These are phyloP conservation scores for Talaromyces rugulosus DNA, from an alignment of 2,329 filamentous ascomycete species.

Conservation along the genomic window DNA sequence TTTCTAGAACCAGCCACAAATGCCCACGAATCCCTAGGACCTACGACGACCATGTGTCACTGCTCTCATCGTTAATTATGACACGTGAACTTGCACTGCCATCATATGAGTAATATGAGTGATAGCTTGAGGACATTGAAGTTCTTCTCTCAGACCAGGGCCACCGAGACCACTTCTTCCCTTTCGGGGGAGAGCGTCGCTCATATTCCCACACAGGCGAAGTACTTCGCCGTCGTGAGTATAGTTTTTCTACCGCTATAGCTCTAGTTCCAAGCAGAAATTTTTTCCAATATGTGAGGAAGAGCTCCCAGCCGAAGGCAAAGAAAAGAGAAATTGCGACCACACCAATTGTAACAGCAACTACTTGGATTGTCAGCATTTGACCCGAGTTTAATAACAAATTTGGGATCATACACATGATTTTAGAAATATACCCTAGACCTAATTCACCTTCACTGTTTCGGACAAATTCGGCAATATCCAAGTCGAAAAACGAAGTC, in stretches of 20 bases:
- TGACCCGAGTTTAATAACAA: neutral
- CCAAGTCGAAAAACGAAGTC: conserved; percentile 2
- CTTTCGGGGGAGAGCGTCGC: neutral
- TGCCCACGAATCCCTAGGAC: neutral
- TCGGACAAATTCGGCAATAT: conserved; percentile 6
- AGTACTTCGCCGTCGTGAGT: neutral
- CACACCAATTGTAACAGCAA: neutral
- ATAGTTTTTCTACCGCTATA: neutral
- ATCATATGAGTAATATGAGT: neutral
- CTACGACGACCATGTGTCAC: neutral
- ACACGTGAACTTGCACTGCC: neutral
- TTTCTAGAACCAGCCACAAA: neutral
- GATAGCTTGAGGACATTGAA: neutral
- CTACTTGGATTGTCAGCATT: neutral
- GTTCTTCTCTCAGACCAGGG: neutral
- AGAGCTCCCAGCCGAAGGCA: neutral
- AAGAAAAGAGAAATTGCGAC: neutral
- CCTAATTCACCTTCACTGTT: conserved; percentile 1
- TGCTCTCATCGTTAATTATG: neutral
- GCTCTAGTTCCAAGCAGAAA: neutral
- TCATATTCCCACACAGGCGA: neutral
- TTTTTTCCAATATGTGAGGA: neutral
- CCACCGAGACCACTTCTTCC: neutral
- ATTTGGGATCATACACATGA: neutral
- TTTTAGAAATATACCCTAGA: neutral